Evolutionary conservation across 1,284 basidiomycete species (phyloP), one percentile per base, ranked within the genome.

Genomic region (Neolentinus lepideus): DNA sequence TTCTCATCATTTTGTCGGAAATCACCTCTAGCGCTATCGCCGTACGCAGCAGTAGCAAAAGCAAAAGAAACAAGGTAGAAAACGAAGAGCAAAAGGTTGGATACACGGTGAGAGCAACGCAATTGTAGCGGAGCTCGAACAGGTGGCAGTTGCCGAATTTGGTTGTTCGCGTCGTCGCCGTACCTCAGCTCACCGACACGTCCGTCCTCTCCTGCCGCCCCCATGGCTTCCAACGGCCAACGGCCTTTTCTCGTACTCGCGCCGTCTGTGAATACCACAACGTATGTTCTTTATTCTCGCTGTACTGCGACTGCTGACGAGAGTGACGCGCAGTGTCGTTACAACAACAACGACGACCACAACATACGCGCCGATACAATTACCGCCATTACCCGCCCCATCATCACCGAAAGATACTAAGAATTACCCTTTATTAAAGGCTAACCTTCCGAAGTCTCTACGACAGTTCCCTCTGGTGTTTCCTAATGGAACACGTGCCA

Each of bases 311-410:
- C 67, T 61, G 67, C 64, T 69, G 61, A 66, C 64, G 60, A 54
- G 52, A 58, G 58, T 59, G 55, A 63, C 60, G 26, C 57, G 36
- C 66, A 94, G 90, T 61, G 90, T 90, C 68, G 88, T 85, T 67
- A 94, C 85, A 59, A 93, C 85, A 52, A 94, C 86, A 21, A 93
- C 84, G 6, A 93, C 88, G 3, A 91, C 88, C 1, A 92, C 90
- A 1, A 83, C 85, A 21, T 90, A 92, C 71, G 85, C 88, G 58
- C 90, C 90, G 33, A 90, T 92, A 60, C 83, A 81, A 52, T 68
- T 92, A 16, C 89, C 86, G 25, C 71, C 84, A 36, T 71, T 89
- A 2, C 88, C 86, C 14, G 72, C 80, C 2, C 88, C 85, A 12
- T 71, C 77, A 8, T 79, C 83, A 14, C 86, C 87, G n/a, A 85